Base-by-base conservation (phyloP, 352 stramenopile genomes). In the Phytopythium helicoides region DNA sequence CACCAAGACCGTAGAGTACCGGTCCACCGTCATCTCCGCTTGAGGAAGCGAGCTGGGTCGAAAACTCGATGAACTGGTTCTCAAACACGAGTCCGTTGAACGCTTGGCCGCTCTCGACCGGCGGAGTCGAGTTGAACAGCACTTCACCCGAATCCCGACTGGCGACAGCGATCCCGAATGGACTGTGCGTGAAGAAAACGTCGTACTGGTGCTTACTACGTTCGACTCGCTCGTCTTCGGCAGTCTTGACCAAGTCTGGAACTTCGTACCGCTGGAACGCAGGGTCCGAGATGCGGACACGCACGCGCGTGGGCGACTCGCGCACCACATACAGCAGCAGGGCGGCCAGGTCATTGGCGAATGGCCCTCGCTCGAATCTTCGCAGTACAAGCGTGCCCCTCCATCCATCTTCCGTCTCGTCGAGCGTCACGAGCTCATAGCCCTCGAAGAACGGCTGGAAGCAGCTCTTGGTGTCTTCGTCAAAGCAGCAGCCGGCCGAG, bases 51-150 rank as follows among this genome's bases (percentile, higher is more conserved):
- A 92, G 56, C 35, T 85, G 68, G 1, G 83, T 94, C 15, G 86
- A 94, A 15, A 96, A 56, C 53, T 96, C 85, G 5, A 96, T 47
- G 50, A 86, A 96, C 62, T 96, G 87, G 56, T 96, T 94, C 48
- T 86, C 73, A 53, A 91, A 96, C 53, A 89, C 66, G 14, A 92
- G 54, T 0, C 81, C 81, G 53, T 74, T 89, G 40, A 89, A 87
- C 3, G 58, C 73, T 1, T 48, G 42, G 5, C 56, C 34, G 33
- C 37, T 58, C n/a, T 86, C 64, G 12, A 64, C 38, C 25, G 62
- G 66, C 16, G 83, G 79, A 22, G 86, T 95, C 23, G 83, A 94
- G 64, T 95, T 93, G 65, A 95, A 95, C 44, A 95, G 34, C 31
- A 91, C 68, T 47, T 92, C 81, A 0, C 62, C 66, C 11, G 75